phyloP scores from a whole-genome alignment of 352 stramenopile genomes.

The Globisporangium spinosum region DNA sequence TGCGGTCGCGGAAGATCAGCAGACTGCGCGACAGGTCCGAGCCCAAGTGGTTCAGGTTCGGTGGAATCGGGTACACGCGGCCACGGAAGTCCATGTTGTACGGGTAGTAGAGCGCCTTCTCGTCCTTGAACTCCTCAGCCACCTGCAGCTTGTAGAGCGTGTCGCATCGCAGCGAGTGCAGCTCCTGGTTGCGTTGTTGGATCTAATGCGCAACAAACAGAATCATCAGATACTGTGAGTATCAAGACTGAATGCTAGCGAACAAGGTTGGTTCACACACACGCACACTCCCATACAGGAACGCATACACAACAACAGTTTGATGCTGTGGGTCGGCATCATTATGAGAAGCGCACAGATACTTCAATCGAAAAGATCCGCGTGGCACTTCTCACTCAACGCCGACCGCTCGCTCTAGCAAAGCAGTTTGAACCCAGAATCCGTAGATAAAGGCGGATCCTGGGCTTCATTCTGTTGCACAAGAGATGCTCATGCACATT shows the following conservation, averaged over 20 bases:
- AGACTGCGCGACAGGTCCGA: slow-evolving; percentile 97
- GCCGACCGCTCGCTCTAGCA: background rate
- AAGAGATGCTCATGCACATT: background rate
- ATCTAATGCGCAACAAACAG: background rate
- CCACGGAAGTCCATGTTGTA: slow-evolving; percentile 99
- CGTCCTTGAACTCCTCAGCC: slow-evolving; percentile 94
- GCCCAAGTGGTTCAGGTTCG: slow-evolving; percentile 98
- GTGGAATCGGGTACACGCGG: slow-evolving; percentile 97
- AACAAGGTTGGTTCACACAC: background rate
- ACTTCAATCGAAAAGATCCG: background rate
- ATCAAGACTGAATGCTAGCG: background rate
- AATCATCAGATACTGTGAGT: background rate
- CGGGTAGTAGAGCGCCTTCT: slow-evolving; percentile 97
- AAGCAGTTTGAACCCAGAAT: background rate
- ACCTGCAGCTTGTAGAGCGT: slow-evolving; percentile 73
- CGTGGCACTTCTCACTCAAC: background rate
- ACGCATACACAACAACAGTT: background rate
- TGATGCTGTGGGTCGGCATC: background rate
- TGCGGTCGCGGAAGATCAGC: slow-evolving; percentile 94
- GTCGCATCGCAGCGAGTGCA: background rate
- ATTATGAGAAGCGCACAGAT: background rate
- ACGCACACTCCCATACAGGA: background rate
- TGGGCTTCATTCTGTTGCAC: background rate
- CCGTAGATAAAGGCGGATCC: background rate
- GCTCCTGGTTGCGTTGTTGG: background rate